Evolutionary conservation across 257 asterid species (phyloP), one percentile per base, ranked within the genome.

Genomic region (Solanum appendiculatum): DNA sequence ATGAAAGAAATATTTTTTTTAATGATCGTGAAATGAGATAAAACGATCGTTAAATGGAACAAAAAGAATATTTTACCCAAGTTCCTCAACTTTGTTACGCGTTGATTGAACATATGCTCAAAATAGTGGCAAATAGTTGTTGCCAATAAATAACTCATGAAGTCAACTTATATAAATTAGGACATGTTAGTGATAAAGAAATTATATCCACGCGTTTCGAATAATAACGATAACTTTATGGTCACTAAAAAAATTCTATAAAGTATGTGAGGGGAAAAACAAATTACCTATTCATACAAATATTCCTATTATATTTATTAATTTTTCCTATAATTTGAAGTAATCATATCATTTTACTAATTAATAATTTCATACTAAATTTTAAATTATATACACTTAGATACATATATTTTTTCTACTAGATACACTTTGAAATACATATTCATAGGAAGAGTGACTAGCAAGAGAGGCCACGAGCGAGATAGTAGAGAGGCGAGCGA

Each of bases 81-180:
- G 34, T 40, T n/a, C 23, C 1, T 40, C 2, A 6, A 74, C 33
- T 9, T 77, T 78, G 39, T 44, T 44, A 27, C 39, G 27, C 16
- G 84, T 44, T 40, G 44, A 78, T 33, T 15, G 37, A 25, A 46
- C 40, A 25, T 46, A 44, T 46, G 40, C 39, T 64, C 39, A 78
- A 78, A 78, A 78, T 5, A 72, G 46, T 72, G 46, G 80, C 80
- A 34, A 74, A 39, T 74, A 74, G 83, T 75, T 75, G 34, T 75
- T 23, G 56, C 21, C 83, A 75, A 39, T 23, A 37, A 74, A 37
- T 37, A 37, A 39, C 3, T 74, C 21, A 37, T 29, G 3, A 70
- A 72, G 82, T 74, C 82, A 74, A 74, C 31, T 23, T 7, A 72
- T 72, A 72, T 9, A 20, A 6, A 73, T 21, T 9, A 72, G 25